These are phyloP conservation scores for Exophiala sp. DNA, from an alignment of 2,329 filamentous ascomycete species.

Conservation along the genomic window DNA sequence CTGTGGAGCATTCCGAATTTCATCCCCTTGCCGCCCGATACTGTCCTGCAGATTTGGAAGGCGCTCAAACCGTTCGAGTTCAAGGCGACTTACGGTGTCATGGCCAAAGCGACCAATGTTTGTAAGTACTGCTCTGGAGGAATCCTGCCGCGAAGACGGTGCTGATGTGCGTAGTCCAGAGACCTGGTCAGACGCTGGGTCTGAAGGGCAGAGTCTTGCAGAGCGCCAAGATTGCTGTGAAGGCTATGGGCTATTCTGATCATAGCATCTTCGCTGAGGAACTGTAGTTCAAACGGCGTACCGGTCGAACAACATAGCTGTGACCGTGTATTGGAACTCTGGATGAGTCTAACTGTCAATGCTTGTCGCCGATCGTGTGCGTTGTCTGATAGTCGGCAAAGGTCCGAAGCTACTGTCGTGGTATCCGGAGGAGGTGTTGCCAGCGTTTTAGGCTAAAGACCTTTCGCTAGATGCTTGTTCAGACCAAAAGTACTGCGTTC, in stretches of 20 bases:
- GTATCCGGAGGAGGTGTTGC: not conserved
- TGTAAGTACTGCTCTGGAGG: conserved; percentile 12
- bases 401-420: too few species aligned
- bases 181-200: conserved; percentile 57
- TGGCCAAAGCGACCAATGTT: conserved; percentile 24
- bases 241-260: conserved; percentile 36
- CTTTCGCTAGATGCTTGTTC: not conserved
- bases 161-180: conserved; percentile 42
- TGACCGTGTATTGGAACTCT: not conserved
- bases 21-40: conserved; percentile 66
- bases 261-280: conserved; percentile 32
- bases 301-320: not conserved
- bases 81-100: conserved; percentile 56
- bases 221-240: conserved; percentile 72
- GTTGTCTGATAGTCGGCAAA: not conserved
- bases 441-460: not conserved
- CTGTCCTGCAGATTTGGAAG: conserved; percentile 68
- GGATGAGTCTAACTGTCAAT: too few species aligned
- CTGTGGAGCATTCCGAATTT: conserved; percentile 24
- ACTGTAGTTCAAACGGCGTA: conserved; percentile 1
- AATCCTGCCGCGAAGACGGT: not conserved
- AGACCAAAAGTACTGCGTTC: conserved; percentile 43
- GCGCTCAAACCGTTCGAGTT: conserved; percentile 61
- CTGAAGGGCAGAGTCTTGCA: conserved; percentile 66
- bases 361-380: too few species aligned